These are phyloP conservation scores for Alternaria panax DNA, from an alignment of 2,329 filamentous ascomycete genomes.

Conservation along the genomic window DNA sequence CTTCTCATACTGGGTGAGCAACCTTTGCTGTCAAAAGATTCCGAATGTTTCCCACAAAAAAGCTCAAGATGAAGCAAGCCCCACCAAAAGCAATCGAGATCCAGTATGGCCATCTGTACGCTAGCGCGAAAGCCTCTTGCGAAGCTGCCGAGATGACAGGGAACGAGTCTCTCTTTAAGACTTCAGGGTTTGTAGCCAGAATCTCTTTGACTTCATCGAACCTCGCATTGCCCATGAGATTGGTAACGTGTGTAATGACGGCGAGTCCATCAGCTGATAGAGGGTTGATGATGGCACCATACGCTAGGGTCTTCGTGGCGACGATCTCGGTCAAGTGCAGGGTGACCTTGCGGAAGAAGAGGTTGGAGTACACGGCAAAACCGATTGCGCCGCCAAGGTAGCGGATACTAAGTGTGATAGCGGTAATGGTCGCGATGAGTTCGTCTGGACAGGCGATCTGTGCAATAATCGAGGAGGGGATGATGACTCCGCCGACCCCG, in stretches of 20 bases:
- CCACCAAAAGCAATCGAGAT: conserved; percentile 68
- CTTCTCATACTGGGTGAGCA: conserved; percentile 16
- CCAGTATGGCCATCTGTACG: conserved; percentile 69
- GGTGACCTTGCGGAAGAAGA: conserved; percentile 40
- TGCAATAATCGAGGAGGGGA: conserved; percentile 72
- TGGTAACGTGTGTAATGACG: conserved; percentile 55
- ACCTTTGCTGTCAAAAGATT: conserved; percentile 27
- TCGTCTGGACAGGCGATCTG: conserved; percentile 75
- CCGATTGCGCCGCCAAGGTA: conserved; percentile 72
- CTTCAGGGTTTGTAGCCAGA: conserved; percentile 54
- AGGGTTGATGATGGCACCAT: conserved; percentile 55
- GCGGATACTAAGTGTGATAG: conserved; percentile 73
- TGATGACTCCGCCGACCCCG: conserved; percentile 72
- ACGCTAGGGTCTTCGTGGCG: conserved; percentile 56
- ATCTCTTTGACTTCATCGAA: conserved; percentile 49
- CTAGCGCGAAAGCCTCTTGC: conserved; percentile 63
- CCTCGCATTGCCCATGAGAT: conserved; percentile 52
- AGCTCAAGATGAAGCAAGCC: conserved; percentile 63
- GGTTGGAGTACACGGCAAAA: conserved; percentile 59
- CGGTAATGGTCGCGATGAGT: conserved; percentile 72
- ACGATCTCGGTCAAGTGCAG: conserved; percentile 29
- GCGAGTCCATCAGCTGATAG: conserved; percentile 50
- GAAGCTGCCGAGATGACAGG: conserved; percentile 60
- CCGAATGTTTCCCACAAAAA: conserved; percentile 66
- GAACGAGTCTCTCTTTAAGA: conserved; percentile 55